Percentiles rank a stretch among this genome's conserved stretches.
Evolutionary conservation across 176 grass and related monocot genomes (phyloP).

Genomic region (Tillandsia fasciculata): DNA sequence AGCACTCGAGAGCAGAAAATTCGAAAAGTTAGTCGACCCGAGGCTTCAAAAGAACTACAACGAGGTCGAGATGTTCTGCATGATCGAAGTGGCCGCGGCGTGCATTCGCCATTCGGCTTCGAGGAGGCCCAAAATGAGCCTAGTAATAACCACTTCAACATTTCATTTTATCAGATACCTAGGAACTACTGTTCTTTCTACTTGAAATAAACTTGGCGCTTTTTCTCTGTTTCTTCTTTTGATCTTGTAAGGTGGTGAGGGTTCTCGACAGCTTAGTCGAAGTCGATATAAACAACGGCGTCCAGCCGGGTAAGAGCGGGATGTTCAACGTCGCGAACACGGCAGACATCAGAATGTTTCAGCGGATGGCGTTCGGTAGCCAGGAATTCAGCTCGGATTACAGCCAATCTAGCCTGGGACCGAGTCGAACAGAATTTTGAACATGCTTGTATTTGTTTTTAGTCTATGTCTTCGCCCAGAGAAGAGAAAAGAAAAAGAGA

Average conservation of each 20-base stretch:
- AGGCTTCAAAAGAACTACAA: conserved; percentile 45
- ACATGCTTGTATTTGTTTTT: not conserved
- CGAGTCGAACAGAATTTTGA: conserved; percentile 40
- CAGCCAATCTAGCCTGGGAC: conserved; percentile 34
- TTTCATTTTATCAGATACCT: not conserved
- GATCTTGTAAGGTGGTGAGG: conserved; percentile 55
- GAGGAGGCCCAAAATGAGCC: conserved; percentile 72
- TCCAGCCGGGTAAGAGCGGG: conserved; percentile 76
- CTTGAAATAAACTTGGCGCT: not conserved
- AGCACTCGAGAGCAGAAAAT: conserved; percentile 55
- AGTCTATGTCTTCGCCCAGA: not conserved
- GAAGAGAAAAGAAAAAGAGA: too few species aligned
- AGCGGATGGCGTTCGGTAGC: conserved; percentile 84
- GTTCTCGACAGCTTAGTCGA: conserved; percentile 65
- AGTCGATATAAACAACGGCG: conserved; percentile 72
- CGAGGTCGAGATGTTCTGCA: conserved; percentile 66
- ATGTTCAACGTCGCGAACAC: conserved; percentile 68
- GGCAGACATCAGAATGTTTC: conserved; percentile 61
- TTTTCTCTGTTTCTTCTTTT: not conserved
- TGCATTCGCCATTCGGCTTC: conserved; percentile 80
- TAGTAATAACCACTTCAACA: conserved; percentile 30
- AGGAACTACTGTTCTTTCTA: conserved; percentile 4
- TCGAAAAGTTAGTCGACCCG: conserved; percentile 56
- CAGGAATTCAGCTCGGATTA: conserved; percentile 72
- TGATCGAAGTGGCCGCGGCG: conserved; percentile 69